Conservation (phyloP, 768 basidiomycete species). For the Galerina marginata region DNA sequence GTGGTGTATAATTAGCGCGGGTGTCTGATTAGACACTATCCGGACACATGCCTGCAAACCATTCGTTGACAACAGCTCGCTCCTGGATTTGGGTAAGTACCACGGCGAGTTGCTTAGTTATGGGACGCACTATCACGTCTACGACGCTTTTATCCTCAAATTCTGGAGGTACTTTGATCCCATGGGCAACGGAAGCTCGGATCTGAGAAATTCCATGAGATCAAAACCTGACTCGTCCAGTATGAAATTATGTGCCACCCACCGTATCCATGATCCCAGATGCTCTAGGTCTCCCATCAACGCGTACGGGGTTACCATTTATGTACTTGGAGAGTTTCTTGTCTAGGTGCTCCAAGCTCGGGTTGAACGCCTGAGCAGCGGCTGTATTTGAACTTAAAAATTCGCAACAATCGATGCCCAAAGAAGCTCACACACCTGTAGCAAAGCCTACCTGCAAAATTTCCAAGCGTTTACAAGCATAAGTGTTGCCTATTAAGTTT, state of each 20-base stretch:
- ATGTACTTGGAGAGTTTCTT: slow-evolving; percentile 70
- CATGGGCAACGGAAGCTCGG: slow-evolving; percentile 73
- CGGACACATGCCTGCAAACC: slow-evolving; percentile 64
- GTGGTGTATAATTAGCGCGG: neutral
- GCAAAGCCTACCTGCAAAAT: slow-evolving; percentile 67
- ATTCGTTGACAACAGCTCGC: slow-evolving; percentile 75
- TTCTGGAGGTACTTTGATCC: slow-evolving; percentile 70
- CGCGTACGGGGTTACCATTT: slow-evolving; percentile 67
- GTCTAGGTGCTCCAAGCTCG: slow-evolving; percentile 65
- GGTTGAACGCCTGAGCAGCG: slow-evolving; percentile 69
- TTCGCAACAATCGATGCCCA: neutral
- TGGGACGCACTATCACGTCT: slow-evolving; percentile 56
- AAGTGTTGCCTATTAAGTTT: slow-evolving; percentile 71
- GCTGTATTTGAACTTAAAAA: slow-evolving; percentile 39
- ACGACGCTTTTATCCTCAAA: slow-evolving; percentile 68
- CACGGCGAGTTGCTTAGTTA: neutral
- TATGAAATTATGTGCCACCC: neutral
- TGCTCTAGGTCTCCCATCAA: slow-evolving; percentile 69
- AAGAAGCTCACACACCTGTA: slow-evolving; percentile 46
- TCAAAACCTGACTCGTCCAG: neutral
- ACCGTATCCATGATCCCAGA: slow-evolving; percentile 30
- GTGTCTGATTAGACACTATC: neutral
- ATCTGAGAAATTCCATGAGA: slow-evolving; percentile 42
- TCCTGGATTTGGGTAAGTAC: slow-evolving; percentile 47
- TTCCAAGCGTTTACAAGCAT: slow-evolving; percentile 70